Evolutionary conservation across 495 filamentous ascomycete species (phyloP).

Genomic region (Lasiosphaeria hispida): DNA sequence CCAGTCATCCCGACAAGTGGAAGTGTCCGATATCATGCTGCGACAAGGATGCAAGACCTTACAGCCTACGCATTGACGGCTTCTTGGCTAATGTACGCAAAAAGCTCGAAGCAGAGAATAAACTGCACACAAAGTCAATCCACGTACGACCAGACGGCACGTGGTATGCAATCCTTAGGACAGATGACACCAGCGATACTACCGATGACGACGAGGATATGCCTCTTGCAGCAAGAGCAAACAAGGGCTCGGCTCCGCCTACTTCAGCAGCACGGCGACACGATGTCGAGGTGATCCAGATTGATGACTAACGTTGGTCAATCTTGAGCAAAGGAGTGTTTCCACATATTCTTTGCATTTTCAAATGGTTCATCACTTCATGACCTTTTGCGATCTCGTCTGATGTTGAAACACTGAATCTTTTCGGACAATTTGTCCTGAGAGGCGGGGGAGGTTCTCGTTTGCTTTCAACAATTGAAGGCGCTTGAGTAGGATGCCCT

Average conservation of each 20-base stretch:
- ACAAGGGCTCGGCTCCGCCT: background rate
- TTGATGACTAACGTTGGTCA: background rate
- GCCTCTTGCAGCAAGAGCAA: background rate
- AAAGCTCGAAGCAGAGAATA: conserved; percentile 42
- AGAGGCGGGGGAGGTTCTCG: no score
- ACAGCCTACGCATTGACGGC: conserved; percentile 62
- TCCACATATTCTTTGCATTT: background rate
- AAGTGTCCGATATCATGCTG: conserved; percentile 69
- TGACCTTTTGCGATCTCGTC: background rate
- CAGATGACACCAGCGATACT: conserved; percentile 26
- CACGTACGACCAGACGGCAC: conserved; percentile 55
- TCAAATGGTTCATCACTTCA: background rate
- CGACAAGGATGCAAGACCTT: conserved; percentile 67
- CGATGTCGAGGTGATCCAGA: conserved; percentile 27
- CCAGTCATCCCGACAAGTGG: conserved; percentile 70
- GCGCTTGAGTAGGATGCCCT: no score
- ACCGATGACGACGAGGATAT: conserved; percentile 19
- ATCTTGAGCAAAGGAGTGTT: background rate
- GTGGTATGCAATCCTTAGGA: conserved; percentile 49
- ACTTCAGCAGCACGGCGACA: background rate
- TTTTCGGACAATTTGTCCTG: no score
- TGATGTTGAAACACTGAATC: no score
- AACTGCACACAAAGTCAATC: conserved; percentile 55
- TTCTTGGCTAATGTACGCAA: conserved; percentile 62
- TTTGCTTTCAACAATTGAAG: no score